Base-by-base conservation (phyloP, 441 rosid genomes). In the Capsella rubella region DNA sequence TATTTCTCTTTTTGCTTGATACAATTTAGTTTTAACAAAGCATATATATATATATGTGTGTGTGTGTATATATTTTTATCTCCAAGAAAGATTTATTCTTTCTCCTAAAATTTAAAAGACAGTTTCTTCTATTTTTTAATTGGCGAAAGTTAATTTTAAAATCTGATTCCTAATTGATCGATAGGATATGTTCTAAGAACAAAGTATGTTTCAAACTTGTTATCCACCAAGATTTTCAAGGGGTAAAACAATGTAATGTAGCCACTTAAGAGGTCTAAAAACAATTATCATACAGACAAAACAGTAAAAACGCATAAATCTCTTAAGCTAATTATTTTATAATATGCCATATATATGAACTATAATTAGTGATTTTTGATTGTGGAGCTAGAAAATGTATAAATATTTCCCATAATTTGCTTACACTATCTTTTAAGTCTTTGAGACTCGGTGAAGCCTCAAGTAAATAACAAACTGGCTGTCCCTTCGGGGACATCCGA, bases 391-490 rank as follows among this genome's bases (percentile, higher is more conserved):
- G 6, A 43, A 43, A 14, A 13, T 43, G 47, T 16, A 43, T 43
- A 43, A 4, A 8, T 8, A 8, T 8, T 8, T 21, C 25, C 34
- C 32, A 52, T 34, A 27, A 27, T 12, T 25, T 52, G 55, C 55
- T 39, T 39, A 56, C 52, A 69, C 59, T 59, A 51, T 39, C 25
- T 21, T 40, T 86, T 79, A 86, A 58, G 51, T 58, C 39, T 56
- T 75, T 61, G 73, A 74, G 63, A 47, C 81, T 59, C 84, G 73
- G 11, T 85, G 80, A 70, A 86, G 85, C 37, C 85, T 82, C 28
- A 79, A 56, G 71, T 88, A 86, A 47, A 72, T 80, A 88, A 77
- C 90, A 88, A 65, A 84, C 84, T 82, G 8, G 89, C 90, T n/a
- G n/a, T n/a, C n/a, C n/a, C n/a, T n/a, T n/a, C n/a, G n/a, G n/a